A percentile compares a stretch with the other conserved stretches of the same genome.
These are phyloP conservation scores for Posidonia australis DNA, from an alignment of 106 monocot species.

Conservation along the genomic window DNA sequence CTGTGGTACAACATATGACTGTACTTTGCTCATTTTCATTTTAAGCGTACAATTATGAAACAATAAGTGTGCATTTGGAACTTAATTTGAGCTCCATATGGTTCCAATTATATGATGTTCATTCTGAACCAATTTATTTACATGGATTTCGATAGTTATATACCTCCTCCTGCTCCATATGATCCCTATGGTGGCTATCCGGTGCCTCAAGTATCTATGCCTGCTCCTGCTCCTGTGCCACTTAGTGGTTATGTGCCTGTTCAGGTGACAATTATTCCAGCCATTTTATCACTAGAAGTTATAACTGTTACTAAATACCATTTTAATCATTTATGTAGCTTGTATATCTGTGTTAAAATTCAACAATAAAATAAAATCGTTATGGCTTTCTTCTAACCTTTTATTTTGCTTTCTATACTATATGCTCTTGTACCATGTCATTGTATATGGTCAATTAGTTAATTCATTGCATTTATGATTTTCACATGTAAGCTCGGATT, in stretches of 20 bases:
- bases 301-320: background rate
- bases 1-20: background rate
- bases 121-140: background rate
- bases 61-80: background rate
- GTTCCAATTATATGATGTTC: background rate
- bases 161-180: slow-evolving; percentile 63
- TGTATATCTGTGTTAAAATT: too few relatives aligned
- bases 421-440: too few relatives aligned
- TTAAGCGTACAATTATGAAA: background rate
- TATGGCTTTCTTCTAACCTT: too few relatives aligned
- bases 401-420: too few relatives aligned
- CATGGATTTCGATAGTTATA: slow-evolving; percentile 35
- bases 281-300: background rate
- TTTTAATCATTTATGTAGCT: too few relatives aligned
- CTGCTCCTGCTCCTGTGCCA: slow-evolving; percentile 57
- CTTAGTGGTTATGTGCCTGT: slow-evolving; percentile 74
- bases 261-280: slow-evolving; percentile 37
- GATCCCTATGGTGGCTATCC: slow-evolving; percentile 81
- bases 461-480: background rate
- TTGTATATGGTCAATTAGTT: too few relatives aligned
- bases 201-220: slow-evolving; percentile 46
- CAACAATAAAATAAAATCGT: too few relatives aligned
- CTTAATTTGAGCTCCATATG: background rate
- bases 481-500: background rate
- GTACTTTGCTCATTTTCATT: background rate